These are phyloP conservation scores for Cnidoscolus chayamansa DNA, from an alignment of 441 rosid species.

Conservation along the genomic window DNA sequence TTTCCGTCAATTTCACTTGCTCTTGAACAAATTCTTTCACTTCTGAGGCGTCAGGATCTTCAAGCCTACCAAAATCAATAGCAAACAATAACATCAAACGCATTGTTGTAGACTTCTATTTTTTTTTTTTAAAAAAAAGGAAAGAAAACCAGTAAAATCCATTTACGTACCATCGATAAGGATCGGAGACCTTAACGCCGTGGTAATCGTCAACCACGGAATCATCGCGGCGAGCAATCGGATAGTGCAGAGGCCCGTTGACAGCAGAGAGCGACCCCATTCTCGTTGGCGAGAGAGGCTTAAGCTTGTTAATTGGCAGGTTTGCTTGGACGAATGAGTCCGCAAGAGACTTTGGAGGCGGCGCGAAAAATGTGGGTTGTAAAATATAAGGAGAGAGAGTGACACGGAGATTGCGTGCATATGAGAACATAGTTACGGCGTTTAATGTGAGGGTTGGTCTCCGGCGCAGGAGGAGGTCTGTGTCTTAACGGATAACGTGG, in stretches of 20 bases:
- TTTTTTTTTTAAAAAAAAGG: too few relatives aligned
- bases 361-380: not conserved
- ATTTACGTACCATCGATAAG: constrained; percentile 64
- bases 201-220: constrained; percentile 71
- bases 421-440: constrained; percentile 23
- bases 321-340: not conserved
- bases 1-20: constrained; percentile 69
- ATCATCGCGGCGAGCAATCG: constrained; percentile 65
- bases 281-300: not conserved
- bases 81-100: not conserved
- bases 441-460: not conserved
- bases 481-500: not conserved
- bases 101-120: not conserved
- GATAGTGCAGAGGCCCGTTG: constrained; percentile 44
- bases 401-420: constrained; percentile 5
- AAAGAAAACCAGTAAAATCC: not conserved
- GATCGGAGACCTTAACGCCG: constrained; percentile 69
- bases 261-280: constrained; percentile 66
- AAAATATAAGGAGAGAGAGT: not conserved
- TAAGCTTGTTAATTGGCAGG: not conserved
- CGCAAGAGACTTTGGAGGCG: not conserved
- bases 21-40: constrained; percentile 65
- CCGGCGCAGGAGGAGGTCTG: not conserved
- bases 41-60: constrained; percentile 86
- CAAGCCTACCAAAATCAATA: constrained; percentile 50